Evolutionary conservation across 1,284 basidiomycete genomes (phyloP).

Genomic region (Irpex sp.): DNA sequence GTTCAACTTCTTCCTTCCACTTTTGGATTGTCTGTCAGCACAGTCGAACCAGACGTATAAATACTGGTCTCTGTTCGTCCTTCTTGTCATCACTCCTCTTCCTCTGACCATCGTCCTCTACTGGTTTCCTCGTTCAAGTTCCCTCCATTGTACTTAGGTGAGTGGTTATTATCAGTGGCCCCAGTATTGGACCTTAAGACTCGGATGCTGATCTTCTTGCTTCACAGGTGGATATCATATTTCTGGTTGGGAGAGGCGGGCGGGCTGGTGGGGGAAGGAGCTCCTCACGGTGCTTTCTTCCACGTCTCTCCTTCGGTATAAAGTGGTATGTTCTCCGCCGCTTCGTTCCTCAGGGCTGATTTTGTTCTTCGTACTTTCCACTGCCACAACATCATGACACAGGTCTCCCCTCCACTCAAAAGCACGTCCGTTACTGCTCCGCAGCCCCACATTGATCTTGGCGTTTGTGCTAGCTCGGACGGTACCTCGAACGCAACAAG

Average conservation of each 20-base stretch:
- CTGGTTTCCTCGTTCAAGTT: background rate
- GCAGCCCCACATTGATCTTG: too few relatives aligned
- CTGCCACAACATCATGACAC: too few relatives aligned
- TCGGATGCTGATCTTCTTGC: background rate
- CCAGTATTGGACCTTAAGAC: background rate
- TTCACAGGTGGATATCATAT: too few relatives aligned
- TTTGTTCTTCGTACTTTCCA: too few relatives aligned
- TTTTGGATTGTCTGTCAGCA: background rate
- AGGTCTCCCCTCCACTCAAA: too few relatives aligned
- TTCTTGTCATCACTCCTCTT: background rate
- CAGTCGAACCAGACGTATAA: background rate
- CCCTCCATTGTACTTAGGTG: background rate
- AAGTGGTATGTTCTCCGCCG: background rate
- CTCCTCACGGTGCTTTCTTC: background rate
- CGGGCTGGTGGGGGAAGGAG: background rate
- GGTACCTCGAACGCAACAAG: too few relatives aligned
- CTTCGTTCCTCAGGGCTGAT: too few relatives aligned
- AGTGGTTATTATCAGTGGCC: background rate
- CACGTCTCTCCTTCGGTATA: background rate
- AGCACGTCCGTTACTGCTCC: too few relatives aligned
- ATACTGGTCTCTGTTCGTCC: too few relatives aligned
- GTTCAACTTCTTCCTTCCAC: background rate
- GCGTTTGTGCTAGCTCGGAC: too few relatives aligned
- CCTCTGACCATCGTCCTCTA: background rate
- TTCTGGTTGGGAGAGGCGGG: background rate